Evolutionary conservation across 495 filamentous ascomycete genomes (phyloP).

Genomic region (Talaromyces wortmannii): DNA sequence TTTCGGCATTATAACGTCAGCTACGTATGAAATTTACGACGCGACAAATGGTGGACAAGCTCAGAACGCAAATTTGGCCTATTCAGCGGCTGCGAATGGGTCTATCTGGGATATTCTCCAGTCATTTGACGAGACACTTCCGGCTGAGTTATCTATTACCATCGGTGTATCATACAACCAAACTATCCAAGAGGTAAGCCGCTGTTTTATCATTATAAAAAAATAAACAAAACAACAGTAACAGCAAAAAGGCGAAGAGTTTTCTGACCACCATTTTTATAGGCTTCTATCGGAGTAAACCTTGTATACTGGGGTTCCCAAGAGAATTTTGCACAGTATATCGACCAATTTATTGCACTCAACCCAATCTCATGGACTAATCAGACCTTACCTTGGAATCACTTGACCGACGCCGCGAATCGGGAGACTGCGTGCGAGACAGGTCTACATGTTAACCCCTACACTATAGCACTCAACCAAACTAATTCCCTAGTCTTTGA

Average conservation of each 20-base stretch:
- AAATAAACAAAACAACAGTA: too few relatives aligned
- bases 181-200: conserved; percentile 3
- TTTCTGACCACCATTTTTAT: background rate
- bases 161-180: background rate
- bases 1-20: conserved; percentile 40
- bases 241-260: background rate
- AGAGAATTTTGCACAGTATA: conserved; percentile 6
- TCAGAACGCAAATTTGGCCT: conserved; percentile 20
- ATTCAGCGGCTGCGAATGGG: conserved; percentile 9
- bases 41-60: conserved; percentile 16
- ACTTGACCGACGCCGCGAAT: conserved; percentile 1
- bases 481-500: conserved; percentile 8
- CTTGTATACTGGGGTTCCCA: conserved; percentile 16
- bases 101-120: conserved; percentile 16
- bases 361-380: conserved; percentile 4
- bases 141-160: conserved; percentile 12
- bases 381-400: conserved; percentile 8
- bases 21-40: conserved; percentile 23
- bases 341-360: conserved; percentile 15
- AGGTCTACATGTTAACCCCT: conserved; percentile 1
- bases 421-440: background rate
- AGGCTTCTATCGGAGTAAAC: conserved; percentile 11
- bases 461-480: conserved; percentile 4
- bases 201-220: background rate
- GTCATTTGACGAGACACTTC: conserved; percentile 13